These are phyloP conservation scores for Tremella fuciformis DNA, from an alignment of 768 basidiomycete species.

Conservation along the genomic window DNA sequence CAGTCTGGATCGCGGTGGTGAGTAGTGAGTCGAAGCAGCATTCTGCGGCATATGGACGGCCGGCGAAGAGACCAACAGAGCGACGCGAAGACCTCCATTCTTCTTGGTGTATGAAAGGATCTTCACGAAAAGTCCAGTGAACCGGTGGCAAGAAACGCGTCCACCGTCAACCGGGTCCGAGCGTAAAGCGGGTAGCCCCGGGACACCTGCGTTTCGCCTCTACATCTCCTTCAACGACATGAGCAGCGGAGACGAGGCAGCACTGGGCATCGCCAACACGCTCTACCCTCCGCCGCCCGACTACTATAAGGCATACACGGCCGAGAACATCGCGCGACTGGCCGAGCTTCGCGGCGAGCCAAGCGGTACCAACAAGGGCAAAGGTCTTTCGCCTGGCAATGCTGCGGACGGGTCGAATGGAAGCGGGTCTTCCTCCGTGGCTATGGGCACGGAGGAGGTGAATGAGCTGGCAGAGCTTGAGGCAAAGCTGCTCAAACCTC, in stretches of 20 bases:
- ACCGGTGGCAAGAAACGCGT: no score
- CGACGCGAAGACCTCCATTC: no score
- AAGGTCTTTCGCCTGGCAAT: not conserved
- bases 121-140: no score
- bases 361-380: constrained; percentile 14
- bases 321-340: constrained; percentile 19
- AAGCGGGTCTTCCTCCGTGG: not conserved
- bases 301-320: constrained; percentile 33
- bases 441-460: constrained; percentile 9
- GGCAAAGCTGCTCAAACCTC: constrained; percentile 23
- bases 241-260: not conserved
- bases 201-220: not conserved
- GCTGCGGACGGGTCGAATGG: not conserved
- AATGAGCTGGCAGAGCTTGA: constrained; percentile 15
- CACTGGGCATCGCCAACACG: constrained; percentile 34
- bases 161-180: no score
- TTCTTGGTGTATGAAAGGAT: no score
- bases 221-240: not conserved
- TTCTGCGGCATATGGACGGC: not conserved
- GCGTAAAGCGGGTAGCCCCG: no score
- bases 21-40: not conserved
- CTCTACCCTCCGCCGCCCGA: constrained; percentile 44
- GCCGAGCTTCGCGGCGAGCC: constrained; percentile 18
- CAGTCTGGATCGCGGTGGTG: not conserved
- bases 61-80: not conserved